Percentiles rank a stretch among this genome's conserved stretches.
phyloP scores from a whole-genome alignment of 139 green algal genomes.

The Monoraphidium neglectum region DNA sequence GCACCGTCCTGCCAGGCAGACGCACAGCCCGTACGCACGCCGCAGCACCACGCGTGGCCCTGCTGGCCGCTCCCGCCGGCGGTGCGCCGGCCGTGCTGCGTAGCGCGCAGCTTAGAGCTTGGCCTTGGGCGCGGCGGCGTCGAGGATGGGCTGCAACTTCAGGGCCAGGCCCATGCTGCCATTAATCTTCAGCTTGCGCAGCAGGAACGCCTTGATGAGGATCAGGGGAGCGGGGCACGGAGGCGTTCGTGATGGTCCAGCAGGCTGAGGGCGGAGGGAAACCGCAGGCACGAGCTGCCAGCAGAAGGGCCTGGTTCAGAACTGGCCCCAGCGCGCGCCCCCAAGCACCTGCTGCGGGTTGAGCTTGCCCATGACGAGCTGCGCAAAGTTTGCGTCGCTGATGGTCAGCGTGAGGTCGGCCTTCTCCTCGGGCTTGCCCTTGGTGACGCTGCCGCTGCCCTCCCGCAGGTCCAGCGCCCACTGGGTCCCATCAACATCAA shows the following conservation, averaged over 20 bases:
- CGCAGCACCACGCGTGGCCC: too few relatives aligned
- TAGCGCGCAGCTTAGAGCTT: too few relatives aligned
- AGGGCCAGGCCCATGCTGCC: conserved; percentile 85
- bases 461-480: conserved; percentile 78
- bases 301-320: not conserved
- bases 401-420: conserved; percentile 81
- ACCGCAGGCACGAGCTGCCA: not conserved
- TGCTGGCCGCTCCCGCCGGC: too few relatives aligned
- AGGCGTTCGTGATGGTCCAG: not conserved
- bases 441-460: conserved; percentile 39
- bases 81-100: too few relatives aligned
- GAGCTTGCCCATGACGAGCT: conserved; percentile 85
- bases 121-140: conserved; percentile 73
- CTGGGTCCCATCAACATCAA: conserved; percentile 77
- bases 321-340: not conserved
- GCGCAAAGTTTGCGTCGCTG: conserved; percentile 66
- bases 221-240: not conserved
- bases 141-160: conserved; percentile 85
- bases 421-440: conserved; percentile 45
- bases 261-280: not conserved
- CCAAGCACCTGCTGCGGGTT: conserved; percentile 69
- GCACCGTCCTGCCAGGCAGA: too few relatives aligned
- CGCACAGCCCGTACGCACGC: too few relatives aligned
- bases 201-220: conserved; percentile 78
- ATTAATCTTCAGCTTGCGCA: conserved; percentile 88